These are phyloP conservation scores for Pestalotiopsis sp. DNA, from an alignment of 2,329 filamentous ascomycete species.

Conservation along the genomic window DNA sequence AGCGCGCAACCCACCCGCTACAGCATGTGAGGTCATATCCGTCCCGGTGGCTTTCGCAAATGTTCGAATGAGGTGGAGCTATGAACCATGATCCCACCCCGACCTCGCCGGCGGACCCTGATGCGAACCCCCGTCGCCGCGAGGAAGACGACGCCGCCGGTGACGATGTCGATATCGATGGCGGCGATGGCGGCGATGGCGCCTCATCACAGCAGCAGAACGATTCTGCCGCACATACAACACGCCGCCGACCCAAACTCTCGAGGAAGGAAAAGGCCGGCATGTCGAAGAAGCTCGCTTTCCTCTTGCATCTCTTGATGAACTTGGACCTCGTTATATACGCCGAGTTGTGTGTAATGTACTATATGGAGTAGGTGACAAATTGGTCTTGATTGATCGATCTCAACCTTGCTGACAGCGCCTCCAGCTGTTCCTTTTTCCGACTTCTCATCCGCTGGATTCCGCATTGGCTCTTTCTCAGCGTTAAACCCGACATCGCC, in stretches of 20 bases:
- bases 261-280: slow-evolving; percentile 35
- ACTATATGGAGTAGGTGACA: slow-evolving; percentile 71
- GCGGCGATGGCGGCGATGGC: not conserved
- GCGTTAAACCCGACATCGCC: slow-evolving; percentile 61
- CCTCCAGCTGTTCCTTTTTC: slow-evolving; percentile 63
- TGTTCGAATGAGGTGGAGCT: slow-evolving; percentile 43
- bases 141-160: slow-evolving; percentile 23
- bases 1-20: not conserved
- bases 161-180: slow-evolving; percentile 13
- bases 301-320: slow-evolving; percentile 61
- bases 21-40: slow-evolving; percentile 34
- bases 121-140: slow-evolving; percentile 22
- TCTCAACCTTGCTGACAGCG: not conserved
- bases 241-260: slow-evolving; percentile 21
- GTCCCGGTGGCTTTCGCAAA: slow-evolving; percentile 27
- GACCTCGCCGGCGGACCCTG: slow-evolving; percentile 40
- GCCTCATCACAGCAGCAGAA: not conserved
- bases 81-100: slow-evolving; percentile 49
- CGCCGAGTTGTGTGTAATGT: slow-evolving; percentile 65
- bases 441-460: slow-evolving; percentile 61
- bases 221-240: slow-evolving; percentile 1
- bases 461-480: slow-evolving; percentile 65
- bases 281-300: slow-evolving; percentile 59
- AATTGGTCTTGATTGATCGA: too few relatives aligned
- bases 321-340: slow-evolving; percentile 66